These are phyloP conservation scores for Anthracocystis walkeri DNA, from an alignment of 1,284 basidiomycete genomes.

Conservation along the genomic window DNA sequence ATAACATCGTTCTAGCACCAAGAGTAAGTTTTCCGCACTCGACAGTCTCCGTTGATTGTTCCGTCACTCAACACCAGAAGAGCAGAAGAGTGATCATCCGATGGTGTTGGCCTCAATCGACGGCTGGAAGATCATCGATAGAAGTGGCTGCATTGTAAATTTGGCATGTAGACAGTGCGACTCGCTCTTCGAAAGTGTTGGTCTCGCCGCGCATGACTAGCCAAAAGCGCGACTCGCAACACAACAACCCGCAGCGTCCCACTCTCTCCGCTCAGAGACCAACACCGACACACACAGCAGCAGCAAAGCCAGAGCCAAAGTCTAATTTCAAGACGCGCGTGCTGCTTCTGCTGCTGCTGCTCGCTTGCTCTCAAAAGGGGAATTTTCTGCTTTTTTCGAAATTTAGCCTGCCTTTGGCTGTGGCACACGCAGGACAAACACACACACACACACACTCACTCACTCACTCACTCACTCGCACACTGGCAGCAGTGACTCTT, in stretches of 20 bases:
- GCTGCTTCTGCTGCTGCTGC: not conserved
- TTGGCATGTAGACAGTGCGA: not conserved
- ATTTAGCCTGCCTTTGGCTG: too few relatives aligned
- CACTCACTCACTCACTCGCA: too few relatives aligned
- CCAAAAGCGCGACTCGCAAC: not conserved
- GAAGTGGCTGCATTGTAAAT: not conserved
- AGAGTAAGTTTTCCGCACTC: not conserved
- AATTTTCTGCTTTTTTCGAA: too few relatives aligned
- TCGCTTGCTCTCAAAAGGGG: not conserved
- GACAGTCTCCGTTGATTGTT: not conserved
- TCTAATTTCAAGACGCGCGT: constrained; percentile 3
- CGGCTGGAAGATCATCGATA: not conserved
- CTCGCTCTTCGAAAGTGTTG: constrained; percentile 1
- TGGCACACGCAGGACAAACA: too few relatives aligned
- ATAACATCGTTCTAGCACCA: not conserved
- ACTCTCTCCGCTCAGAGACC: constrained; percentile 1
- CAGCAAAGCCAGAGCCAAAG: not conserved
- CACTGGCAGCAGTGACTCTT: too few relatives aligned
- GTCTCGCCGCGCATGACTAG: constrained; percentile 2
- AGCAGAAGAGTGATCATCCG: not conserved
- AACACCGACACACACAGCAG: constrained; percentile 1
- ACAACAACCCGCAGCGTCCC: not conserved
- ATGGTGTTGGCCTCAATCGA: not conserved
- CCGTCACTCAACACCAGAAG: not conserved
- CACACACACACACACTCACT: too few relatives aligned